phyloP scores from a whole-genome alignment of 129 eudicot species.

The Arctium minus region DNA sequence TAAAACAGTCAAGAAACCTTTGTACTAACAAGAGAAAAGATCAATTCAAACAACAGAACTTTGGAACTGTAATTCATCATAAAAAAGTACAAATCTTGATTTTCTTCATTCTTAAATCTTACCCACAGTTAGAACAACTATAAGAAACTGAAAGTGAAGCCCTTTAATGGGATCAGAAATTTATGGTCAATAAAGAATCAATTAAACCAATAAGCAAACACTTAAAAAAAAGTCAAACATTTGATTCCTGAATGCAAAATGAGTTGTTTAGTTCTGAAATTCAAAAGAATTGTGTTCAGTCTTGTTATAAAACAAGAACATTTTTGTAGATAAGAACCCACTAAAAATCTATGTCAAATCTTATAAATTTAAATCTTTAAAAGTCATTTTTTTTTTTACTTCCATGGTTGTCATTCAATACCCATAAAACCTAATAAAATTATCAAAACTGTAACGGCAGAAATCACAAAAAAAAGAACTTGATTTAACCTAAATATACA shows the following conservation, averaged over 20 bases:
- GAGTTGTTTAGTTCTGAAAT: neutral
- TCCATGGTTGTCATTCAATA: neutral
- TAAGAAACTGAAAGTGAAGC: neutral
- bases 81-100: slow-evolving; percentile 22
- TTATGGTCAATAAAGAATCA: slow-evolving; percentile 10
- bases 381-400: slow-evolving; percentile 3
- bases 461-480: slow-evolving; percentile 17
- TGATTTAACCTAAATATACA: slow-evolving; percentile 3
- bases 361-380: slow-evolving; percentile 8
- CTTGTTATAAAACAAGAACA: slow-evolving; percentile 14
- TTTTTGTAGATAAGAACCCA: neutral
- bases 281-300: neutral
- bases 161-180: slow-evolving; percentile 7
- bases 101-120: slow-evolving; percentile 19
- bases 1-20: neutral
- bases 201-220: neutral
- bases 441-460: slow-evolving; percentile 6
- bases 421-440: slow-evolving; percentile 16
- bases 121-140: slow-evolving; percentile 11
- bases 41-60: slow-evolving; percentile 15
- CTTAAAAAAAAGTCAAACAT: slow-evolving; percentile 22
- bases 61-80: slow-evolving; percentile 3
- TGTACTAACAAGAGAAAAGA: slow-evolving; percentile 8
- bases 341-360: slow-evolving; percentile 16
- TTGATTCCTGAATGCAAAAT: slow-evolving; percentile 10